Conservation (phyloP, 306 rosid genomes). For the Ceratonia siliqua region DNA sequence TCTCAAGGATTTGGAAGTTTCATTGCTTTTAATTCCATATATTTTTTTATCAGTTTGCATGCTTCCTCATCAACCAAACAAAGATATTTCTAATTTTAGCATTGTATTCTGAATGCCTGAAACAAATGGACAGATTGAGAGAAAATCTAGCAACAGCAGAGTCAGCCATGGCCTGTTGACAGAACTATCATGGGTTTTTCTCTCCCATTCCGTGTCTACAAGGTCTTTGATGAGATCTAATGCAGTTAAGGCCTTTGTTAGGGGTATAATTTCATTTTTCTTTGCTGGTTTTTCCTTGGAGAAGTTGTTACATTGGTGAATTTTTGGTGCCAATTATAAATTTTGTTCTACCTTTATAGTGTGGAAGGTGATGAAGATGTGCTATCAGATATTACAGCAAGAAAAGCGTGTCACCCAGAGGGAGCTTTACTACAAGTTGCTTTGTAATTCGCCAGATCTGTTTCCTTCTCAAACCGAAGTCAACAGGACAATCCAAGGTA, state of each 20-base stretch:
- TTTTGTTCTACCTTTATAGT: constrained; percentile 42
- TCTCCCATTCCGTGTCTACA: constrained; percentile 56
- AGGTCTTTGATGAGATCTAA: constrained; percentile 80
- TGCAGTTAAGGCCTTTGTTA: constrained; percentile 72
- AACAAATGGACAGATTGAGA: constrained; percentile 52
- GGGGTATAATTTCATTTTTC: constrained; percentile 47
- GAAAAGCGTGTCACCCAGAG: constrained; percentile 85
- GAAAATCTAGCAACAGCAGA: constrained; percentile 63
- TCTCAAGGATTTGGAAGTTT: not conserved
- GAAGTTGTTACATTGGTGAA: not conserved
- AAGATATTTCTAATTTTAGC: constrained; percentile 13
- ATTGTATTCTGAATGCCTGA: not conserved
- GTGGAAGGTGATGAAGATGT: constrained; percentile 94
- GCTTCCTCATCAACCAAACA: constrained; percentile 22
- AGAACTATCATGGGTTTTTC: constrained; percentile 64
- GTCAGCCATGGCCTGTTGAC: constrained; percentile 64
- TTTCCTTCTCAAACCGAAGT: constrained; percentile 78
- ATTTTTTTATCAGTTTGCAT: not conserved
- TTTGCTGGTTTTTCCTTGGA: not conserved
- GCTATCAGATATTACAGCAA: constrained; percentile 70
- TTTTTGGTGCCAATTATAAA: not conserved
- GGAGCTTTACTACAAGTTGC: constrained; percentile 86
- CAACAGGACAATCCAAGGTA: constrained; percentile 88
- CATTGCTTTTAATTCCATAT: not conserved
- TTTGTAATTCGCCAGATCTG: constrained; percentile 68